Base-by-base conservation (phyloP, 257 asterid genomes). In the Apocynum venetum region DNA sequence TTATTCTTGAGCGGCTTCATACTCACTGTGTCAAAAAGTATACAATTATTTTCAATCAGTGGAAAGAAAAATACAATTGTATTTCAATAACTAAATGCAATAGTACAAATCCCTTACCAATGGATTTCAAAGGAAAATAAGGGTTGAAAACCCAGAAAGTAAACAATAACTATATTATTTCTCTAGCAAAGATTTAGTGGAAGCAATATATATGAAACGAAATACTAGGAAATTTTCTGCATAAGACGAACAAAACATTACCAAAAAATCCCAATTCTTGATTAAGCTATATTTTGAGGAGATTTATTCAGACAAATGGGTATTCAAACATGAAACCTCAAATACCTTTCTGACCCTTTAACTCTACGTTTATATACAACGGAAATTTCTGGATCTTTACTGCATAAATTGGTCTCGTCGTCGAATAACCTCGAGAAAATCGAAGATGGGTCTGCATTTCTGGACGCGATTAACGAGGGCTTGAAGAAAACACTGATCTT, bases 401-500 rank as follows among this genome's bases (percentile, higher is more conserved):
- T 1, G 76, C 8, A 44, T 56, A 61, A n/a, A 43, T 75, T 78
- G 69, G 75, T 76, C 25, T 43, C 75, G 11, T 51, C 80, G 48
- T n/a, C 72, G 57, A 74, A 46, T 59, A 71, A 67, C 76, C 70
- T 25, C 71, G 57, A 51, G 53, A 80, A 52, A 77, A 31, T 25
- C 19, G 76, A 79, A 76, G 85, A 78, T 4, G 82, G 67, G 14
- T 82, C 75, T 69, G 64, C 72, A 56, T 84, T 71, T 76, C 84
- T 80, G 68, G 46, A 57, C 51, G 64, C 17, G 74, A 80, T 57
- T 83, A 82, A 77, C 51, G 81, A 61, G 49, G 87, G 87, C 80
- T 77, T 86, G 84, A 88, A 93, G 88, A 88, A 91, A 68, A 87
- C 57, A 74, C 83, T 91, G 67, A 93, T 88, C 81, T 87, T 89